phyloP scores from a whole-genome alignment of 192 early-diverging fungal genomes.

The Mortierella claussenii region DNA sequence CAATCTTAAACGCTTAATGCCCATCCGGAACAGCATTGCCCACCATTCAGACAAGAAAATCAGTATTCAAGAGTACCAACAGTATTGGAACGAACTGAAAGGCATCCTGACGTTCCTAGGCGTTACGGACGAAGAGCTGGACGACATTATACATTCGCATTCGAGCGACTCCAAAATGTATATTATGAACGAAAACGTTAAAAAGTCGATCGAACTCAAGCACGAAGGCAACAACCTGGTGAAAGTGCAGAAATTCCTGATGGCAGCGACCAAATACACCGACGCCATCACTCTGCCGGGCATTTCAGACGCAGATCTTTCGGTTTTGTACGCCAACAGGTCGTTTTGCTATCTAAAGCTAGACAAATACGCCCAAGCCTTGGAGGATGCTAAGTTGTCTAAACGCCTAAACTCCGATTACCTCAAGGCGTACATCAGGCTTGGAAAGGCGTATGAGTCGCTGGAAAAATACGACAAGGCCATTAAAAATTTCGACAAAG shows the following conservation, averaged over 20 bases:
- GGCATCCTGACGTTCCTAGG: constrained; percentile 34
- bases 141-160: constrained; percentile 42
- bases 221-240: constrained; percentile 30
- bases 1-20: constrained; percentile 39
- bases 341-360: constrained; percentile 36
- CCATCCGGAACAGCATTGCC: constrained; percentile 39
- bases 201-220: constrained; percentile 39
- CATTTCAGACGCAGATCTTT: constrained; percentile 33
- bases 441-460: constrained; percentile 37
- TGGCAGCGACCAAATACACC: constrained; percentile 40
- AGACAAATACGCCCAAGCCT: constrained; percentile 29
- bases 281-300: constrained; percentile 43
- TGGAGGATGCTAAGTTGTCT: constrained; percentile 41
- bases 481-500: constrained; percentile 42
- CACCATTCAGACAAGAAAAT: constrained; percentile 43
- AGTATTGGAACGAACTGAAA: constrained; percentile 43
- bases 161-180: constrained; percentile 45
- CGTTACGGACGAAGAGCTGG: constrained; percentile 41
- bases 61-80: constrained; percentile 35
- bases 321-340: constrained; percentile 42
- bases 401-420: constrained; percentile 43
- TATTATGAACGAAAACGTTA: constrained; percentile 37
- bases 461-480: constrained; percentile 43
- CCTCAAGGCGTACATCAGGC: constrained; percentile 43
- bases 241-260: constrained; percentile 26